Evolutionary conservation across 1,284 basidiomycete species (phyloP), one percentile per base, ranked within the genome.

Genomic region (Ganoderma lucidum): DNA sequence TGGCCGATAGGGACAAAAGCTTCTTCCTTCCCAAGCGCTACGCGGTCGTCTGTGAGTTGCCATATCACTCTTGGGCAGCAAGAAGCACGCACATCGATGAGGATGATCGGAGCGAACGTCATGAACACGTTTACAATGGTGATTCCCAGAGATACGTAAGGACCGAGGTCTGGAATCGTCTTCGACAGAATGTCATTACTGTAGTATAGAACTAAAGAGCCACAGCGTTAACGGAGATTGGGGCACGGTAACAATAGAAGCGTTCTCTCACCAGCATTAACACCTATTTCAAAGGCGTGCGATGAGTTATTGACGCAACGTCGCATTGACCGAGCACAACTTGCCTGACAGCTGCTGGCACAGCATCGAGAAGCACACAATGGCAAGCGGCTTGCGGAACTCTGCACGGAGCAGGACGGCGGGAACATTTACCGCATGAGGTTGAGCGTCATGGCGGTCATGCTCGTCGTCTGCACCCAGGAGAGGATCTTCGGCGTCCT

Each of bases 121-220:
- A 92, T 92, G 70, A 91, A 73, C 51, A 86, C 93, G 79, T 98
- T 98, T 67, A 96, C 88, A 42, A 95, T 79, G 0, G 95, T 91
- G 67, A 95, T 93, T 23, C 88, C 90, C 4, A 95, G 78, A 0
- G 94, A 95, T 35, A 95, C 85, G 74, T 92, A 94, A 30, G 92
- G 90, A 0, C 93, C 95, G 17, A 91, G 80, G 14, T 91, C 87
- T 10, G 95, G 94, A 62, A 97, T 81, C 2, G 94, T 87, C 63
- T 90, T 90, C 10, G 90, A 88, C 17, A 97, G 86, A 64, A 97
- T 96, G 51, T 91, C 88, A 70, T 95, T 96, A 79, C 94, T 96
- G 81, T 96, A 97, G 78, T 96, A 97, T 63, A 96, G 82, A 37
- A 96, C 95, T 82, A 32, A 12, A 63, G 30, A 48, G 12, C 9